Percentiles rank a stretch among this genome's conserved stretches.
Evolutionary conservation across 495 filamentous ascomycete genomes (phyloP).

Genomic region (Amniculicola lignicola): DNA sequence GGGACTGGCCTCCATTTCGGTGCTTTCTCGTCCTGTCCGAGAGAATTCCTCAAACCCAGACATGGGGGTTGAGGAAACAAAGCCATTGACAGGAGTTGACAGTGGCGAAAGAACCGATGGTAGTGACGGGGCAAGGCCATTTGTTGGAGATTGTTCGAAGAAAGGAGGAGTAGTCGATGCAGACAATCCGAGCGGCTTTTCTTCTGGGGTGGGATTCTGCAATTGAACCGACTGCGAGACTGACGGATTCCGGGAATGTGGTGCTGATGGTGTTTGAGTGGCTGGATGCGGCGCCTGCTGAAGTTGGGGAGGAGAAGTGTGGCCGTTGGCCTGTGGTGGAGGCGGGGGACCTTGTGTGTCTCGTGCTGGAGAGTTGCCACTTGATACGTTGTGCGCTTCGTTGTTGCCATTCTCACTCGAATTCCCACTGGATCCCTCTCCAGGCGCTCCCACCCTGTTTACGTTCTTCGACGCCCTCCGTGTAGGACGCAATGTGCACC

Average conservation of each 20-base stretch:
- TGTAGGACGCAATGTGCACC: constrained; percentile 55
- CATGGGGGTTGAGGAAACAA: constrained; percentile 39
- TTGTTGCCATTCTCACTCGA: constrained; percentile 32
- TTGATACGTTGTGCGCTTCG: constrained; percentile 24
- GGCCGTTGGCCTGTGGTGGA: constrained; percentile 20
- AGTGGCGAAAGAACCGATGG: constrained; percentile 37
- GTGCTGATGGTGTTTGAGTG: constrained; percentile 7
- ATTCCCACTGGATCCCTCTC: constrained; percentile 26
- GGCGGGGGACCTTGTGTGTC: constrained; percentile 23
- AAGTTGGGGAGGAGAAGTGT: constrained; percentile 16
- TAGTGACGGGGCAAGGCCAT: constrained; percentile 28
- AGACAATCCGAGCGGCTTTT: constrained; percentile 26
- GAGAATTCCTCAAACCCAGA: constrained; percentile 40
- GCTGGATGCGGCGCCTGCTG: constrained; percentile 13
- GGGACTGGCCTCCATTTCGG: constrained; percentile 37
- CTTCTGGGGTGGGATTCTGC: constrained; percentile 25
- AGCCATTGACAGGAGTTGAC: constrained; percentile 33
- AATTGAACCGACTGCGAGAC: constrained; percentile 15
- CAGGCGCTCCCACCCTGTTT: constrained; percentile 26
- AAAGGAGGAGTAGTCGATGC: constrained; percentile 31
- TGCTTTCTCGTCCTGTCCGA: constrained; percentile 28
- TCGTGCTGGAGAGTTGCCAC: constrained; percentile 25
- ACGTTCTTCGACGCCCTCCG: constrained; percentile 53
- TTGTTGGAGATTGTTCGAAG: constrained; percentile 38
- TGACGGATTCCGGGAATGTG: constrained; percentile 21